phyloP scores from a whole-genome alignment of 352 stramenopile species.

The Globisporangium cystogenes region DNA sequence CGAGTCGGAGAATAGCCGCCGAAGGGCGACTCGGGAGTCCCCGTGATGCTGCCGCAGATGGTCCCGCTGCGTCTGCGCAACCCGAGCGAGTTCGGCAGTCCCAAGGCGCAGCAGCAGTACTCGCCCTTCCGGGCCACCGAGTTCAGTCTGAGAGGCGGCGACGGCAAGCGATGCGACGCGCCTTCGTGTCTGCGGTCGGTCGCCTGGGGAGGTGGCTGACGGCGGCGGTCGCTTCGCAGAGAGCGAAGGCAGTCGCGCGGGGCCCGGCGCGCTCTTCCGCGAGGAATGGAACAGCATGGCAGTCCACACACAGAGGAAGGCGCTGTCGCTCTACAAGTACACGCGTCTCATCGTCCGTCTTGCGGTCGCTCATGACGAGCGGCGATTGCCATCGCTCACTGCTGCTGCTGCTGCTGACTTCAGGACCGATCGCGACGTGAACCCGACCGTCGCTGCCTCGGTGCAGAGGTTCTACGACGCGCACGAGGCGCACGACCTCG shows the following conservation, averaged over 20 bases:
- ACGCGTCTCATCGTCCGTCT: neutral
- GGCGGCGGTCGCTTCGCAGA: conserved; percentile 1
- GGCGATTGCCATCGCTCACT: too few relatives aligned
- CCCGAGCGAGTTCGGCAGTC: conserved; percentile 19
- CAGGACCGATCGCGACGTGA: conserved; percentile 45
- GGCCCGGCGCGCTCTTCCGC: conserved; percentile 31
- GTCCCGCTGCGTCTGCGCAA: conserved; percentile 43
- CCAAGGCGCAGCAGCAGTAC: conserved; percentile 37
- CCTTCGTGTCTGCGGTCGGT: too few relatives aligned
- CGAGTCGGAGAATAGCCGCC: too few relatives aligned
- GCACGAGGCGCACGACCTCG: conserved; percentile 30
- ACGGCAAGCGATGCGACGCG: conserved; percentile 1
- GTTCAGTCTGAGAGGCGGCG: conserved; percentile 24
- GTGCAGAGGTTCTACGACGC: conserved; percentile 44
- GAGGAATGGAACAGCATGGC: conserved; percentile 44
- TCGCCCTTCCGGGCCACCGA: conserved; percentile 38
- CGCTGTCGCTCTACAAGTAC: conserved; percentile 24
- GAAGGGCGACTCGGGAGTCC: too few relatives aligned
- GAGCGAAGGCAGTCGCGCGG: conserved; percentile 14
- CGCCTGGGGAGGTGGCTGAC: too few relatives aligned
- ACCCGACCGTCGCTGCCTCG: conserved; percentile 28
- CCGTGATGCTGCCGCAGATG: conserved; percentile 22
- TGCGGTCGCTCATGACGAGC: too few relatives aligned
- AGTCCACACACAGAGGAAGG: conserved; percentile 16
- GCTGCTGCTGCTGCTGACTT: neutral